A percentile compares a stretch with the other conserved stretches of the same genome.
Evolutionary conservation across 495 filamentous ascomycete genomes (phyloP).

Genomic region (Amphirosellinia nigrospora): DNA sequence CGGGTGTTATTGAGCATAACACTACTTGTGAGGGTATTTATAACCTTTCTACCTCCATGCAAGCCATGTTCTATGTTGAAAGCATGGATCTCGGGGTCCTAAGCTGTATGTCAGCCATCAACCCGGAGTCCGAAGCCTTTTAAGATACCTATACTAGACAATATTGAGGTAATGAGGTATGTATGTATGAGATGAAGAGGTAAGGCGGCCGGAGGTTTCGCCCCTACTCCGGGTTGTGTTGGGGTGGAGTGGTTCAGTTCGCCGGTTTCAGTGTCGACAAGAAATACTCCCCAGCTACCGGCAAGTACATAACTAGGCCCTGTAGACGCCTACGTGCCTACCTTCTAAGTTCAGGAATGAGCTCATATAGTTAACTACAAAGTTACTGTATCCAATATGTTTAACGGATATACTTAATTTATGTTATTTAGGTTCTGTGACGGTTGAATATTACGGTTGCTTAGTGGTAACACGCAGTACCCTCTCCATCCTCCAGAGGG

Average conservation of each 20-base stretch:
- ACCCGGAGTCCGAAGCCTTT: not conserved
- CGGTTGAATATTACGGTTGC: not conserved
- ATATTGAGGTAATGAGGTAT: not conserved
- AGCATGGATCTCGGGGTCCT: not conserved
- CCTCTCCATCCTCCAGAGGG: not conserved
- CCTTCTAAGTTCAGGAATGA: too few species aligned
- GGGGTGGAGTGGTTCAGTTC: not conserved
- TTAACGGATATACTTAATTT: not conserved
- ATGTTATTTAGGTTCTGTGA: not conserved
- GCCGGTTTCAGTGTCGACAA: constrained; percentile 1
- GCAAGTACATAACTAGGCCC: not conserved
- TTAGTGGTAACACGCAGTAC: not conserved
- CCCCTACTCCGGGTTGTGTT: not conserved
- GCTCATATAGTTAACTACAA: too few species aligned
- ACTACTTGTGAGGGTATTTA: not conserved
- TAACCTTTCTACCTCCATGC: not conserved
- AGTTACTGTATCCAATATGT: not conserved
- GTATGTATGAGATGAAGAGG: not conserved
- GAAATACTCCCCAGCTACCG: not conserved
- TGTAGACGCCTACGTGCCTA: not conserved
- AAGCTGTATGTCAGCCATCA: not conserved
- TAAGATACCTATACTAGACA: not conserved
- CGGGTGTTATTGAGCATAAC: not conserved
- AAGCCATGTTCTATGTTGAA: not conserved
- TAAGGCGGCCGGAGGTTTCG: not conserved